Percentiles rank a stretch among this genome's conserved stretches.
These are phyloP conservation scores for Boletus barrowsii DNA, from an alignment of 768 basidiomycete genomes.

Conservation along the genomic window DNA sequence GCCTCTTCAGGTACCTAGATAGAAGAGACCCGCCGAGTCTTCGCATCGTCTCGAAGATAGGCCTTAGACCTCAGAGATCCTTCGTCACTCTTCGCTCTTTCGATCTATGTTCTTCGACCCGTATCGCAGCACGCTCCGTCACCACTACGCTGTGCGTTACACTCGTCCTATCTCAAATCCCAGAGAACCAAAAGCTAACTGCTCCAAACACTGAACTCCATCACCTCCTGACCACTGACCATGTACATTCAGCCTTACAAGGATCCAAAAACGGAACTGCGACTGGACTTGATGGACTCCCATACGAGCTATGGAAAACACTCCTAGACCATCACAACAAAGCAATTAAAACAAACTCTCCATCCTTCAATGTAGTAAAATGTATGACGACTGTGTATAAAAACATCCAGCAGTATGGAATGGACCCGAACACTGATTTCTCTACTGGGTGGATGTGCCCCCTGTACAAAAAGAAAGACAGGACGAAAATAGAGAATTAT, in stretches of 20 bases:
- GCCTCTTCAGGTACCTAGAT: no score
- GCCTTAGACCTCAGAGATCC: no score
- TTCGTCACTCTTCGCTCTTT: no score
- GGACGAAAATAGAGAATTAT: slow-evolving; percentile 15
- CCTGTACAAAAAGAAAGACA: neutral
- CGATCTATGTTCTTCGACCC: no score
- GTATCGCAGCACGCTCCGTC: no score
- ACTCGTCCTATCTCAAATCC: neutral
- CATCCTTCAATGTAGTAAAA: neutral
- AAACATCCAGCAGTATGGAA: neutral
- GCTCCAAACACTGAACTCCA: slow-evolving; percentile 12
- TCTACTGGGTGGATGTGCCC: neutral
- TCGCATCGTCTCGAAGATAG: no score
- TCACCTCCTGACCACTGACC: slow-evolving; percentile 17
- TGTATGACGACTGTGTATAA: neutral
- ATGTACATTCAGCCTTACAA: neutral
- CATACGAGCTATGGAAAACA: neutral
- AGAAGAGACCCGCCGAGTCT: no score
- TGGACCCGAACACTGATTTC: neutral
- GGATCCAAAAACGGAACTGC: neutral
- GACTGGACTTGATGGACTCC: neutral
- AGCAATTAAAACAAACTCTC: neutral
- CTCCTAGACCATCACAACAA: neutral
- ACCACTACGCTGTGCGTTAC: no score
- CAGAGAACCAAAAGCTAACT: neutral